phyloP scores from a whole-genome alignment of 2,329 filamentous ascomycete species.

The Fusarium poae region DNA sequence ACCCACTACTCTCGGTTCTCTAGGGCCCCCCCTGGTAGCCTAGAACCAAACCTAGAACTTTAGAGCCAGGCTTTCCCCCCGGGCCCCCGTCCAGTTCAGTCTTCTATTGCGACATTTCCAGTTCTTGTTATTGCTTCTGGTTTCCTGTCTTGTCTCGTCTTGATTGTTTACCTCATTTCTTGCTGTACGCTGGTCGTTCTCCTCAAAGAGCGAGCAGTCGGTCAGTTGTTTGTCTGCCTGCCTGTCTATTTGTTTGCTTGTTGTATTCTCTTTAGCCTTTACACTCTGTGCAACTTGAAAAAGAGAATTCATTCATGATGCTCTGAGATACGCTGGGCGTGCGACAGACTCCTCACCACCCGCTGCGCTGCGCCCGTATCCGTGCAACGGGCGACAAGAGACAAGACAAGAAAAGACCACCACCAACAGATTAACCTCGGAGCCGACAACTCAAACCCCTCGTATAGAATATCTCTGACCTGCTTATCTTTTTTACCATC shows the following conservation, averaged over 20 bases:
- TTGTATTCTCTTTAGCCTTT: conserved; percentile 14
- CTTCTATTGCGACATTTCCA: conserved; percentile 41
- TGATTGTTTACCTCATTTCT: conserved; percentile 32
- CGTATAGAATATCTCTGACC: background rate
- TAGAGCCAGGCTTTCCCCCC: conserved; percentile 23
- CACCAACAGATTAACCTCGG: conserved; percentile 30
- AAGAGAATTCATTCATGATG: conserved; percentile 44
- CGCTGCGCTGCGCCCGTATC: conserved; percentile 45
- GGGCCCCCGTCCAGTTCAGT: conserved; percentile 1
- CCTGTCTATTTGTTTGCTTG: conserved; percentile 17
- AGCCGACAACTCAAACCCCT: conserved; percentile 17
- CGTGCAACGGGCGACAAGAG: conserved; percentile 44
- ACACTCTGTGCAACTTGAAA: conserved; percentile 39
- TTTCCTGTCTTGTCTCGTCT: conserved; percentile 32
- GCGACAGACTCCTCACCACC: conserved; percentile 43
- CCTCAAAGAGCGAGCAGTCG: conserved; percentile 11
- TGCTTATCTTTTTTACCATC: background rate
- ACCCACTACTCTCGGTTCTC: conserved; percentile 42
- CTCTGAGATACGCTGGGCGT: conserved; percentile 49
- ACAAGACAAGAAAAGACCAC: conserved; percentile 11
- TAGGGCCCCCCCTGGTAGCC: conserved; percentile 37
- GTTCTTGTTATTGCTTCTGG: conserved; percentile 16
- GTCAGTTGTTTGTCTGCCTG: background rate
- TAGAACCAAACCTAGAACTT: conserved; percentile 19
- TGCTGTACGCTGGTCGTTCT: conserved; percentile 39